phyloP scores from a whole-genome alignment of 805 yeast genomes.

The Yarrowia osloensis region DNA sequence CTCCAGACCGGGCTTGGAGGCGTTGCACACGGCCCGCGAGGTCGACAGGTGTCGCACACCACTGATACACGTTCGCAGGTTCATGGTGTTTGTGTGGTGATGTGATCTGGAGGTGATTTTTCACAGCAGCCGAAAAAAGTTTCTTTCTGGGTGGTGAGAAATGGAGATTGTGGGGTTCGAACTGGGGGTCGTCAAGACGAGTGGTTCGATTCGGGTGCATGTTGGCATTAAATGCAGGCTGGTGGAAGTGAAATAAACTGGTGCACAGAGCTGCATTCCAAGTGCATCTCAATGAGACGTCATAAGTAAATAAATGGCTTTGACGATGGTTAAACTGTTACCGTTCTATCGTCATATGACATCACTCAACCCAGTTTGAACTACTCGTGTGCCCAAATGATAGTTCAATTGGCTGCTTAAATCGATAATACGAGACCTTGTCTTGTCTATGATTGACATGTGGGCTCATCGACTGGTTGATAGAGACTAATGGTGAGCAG shows the following conservation, averaged over 20 bases:
- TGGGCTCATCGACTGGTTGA: neutral
- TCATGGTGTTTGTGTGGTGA: neutral
- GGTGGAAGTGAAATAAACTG: too few relatives aligned
- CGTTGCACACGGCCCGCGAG: slow-evolving; percentile 20
- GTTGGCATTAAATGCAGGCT: neutral
- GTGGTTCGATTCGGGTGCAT: neutral
- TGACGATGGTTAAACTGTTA: too few relatives aligned
- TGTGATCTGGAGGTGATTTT: slow-evolving; percentile 21
- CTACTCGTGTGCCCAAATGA: neutral
- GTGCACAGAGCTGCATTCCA: too few relatives aligned
- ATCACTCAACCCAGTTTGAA: too few relatives aligned
- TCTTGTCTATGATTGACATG: neutral
- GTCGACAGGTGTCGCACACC: slow-evolving; percentile 25
- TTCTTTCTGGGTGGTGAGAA: neutral
- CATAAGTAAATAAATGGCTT: too few relatives aligned
- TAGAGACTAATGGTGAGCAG: neutral
- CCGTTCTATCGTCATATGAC: too few relatives aligned
- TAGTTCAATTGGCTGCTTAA: slow-evolving; percentile 7
- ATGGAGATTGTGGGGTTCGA: neutral
- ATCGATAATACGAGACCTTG: neutral
- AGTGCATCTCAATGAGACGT: too few relatives aligned
- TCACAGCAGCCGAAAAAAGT: slow-evolving; percentile 10
- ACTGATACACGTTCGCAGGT: slow-evolving; percentile 25
- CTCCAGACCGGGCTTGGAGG: slow-evolving; percentile 26
- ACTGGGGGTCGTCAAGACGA: neutral